Conservation (phyloP, 352 stramenopile species). For the Phytophthora niederhauseri region DNA sequence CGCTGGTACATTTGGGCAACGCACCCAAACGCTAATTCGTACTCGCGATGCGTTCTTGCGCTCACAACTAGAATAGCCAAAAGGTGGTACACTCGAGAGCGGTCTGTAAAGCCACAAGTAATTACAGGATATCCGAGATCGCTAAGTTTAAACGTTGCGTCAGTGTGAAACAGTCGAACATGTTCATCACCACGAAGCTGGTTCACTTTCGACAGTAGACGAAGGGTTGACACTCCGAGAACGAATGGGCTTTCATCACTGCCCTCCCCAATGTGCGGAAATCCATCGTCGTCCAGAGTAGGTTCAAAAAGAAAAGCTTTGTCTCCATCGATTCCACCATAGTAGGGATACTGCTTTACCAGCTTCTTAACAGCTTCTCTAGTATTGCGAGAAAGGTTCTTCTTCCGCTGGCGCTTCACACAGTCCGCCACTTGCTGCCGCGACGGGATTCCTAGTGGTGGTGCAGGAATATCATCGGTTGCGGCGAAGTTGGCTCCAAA, state of each 20-base stretch:
- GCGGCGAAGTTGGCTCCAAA: not conserved
- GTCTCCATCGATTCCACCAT: too few relatives aligned
- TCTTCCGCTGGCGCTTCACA: not conserved
- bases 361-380: too few relatives aligned
- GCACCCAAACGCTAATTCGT: not conserved
- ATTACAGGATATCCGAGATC: constrained; percentile 11
- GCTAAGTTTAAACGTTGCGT: constrained; percentile 5
- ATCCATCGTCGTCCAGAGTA: too few relatives aligned
- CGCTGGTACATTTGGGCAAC: not conserved
- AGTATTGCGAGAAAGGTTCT: constrained; percentile 15
- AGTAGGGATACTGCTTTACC: too few relatives aligned
- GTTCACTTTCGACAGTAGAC: too few relatives aligned
- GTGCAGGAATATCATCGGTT: not conserved
- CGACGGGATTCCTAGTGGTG: not conserved
- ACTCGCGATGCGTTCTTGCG: not conserved
- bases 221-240: too few relatives aligned
- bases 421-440: constrained; percentile 1
- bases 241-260: too few relatives aligned
- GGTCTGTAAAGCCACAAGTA: constrained; percentile 12
- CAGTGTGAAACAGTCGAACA: constrained; percentile 13
- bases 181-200: too few relatives aligned
- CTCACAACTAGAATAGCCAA: not conserved
- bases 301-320: too few relatives aligned
- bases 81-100: not conserved
- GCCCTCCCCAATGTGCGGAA: too few relatives aligned